phyloP scores from a whole-genome alignment of 2,329 filamentous ascomycete genomes.

The Xylaria sp. region DNA sequence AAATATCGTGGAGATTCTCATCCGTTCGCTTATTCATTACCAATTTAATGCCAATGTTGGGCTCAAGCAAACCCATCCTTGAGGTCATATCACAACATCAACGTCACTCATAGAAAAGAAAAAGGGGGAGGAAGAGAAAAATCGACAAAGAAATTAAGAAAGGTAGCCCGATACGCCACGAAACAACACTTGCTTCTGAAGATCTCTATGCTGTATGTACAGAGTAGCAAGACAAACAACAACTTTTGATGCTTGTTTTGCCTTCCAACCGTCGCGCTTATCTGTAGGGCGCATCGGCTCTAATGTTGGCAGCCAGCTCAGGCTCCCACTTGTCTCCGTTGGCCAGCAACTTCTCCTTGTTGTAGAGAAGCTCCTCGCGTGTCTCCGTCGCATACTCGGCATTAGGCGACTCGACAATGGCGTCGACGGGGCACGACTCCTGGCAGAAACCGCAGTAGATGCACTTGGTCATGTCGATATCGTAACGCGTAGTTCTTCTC shows the following conservation, averaged over 20 bases:
- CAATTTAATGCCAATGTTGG: not conserved
- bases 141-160: not conserved
- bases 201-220: constrained; percentile 18
- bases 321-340: constrained; percentile 98
- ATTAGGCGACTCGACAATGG: constrained; percentile 64
- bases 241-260: not conserved
- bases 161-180: constrained; percentile 10
- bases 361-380: constrained; percentile 92
- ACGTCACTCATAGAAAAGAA: not conserved
- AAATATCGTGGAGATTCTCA: not conserved
- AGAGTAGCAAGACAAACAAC: constrained; percentile 5
- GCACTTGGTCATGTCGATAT: constrained; percentile 99
- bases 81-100: not conserved
- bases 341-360: constrained; percentile 87
- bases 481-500: constrained; percentile 91
- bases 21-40: not conserved
- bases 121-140: not conserved
- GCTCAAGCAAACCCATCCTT: not conserved
- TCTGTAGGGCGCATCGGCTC: constrained; percentile 89
- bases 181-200: constrained; percentile 14
- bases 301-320: constrained; percentile 84
- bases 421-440: constrained; percentile 97
- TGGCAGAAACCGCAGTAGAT: constrained; percentile 99
- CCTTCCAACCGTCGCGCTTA: constrained; percentile 38
- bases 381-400: constrained; percentile 60